Percentiles rank a stretch among this genome's conserved stretches.
phyloP scores from a whole-genome alignment of 768 basidiomycete species.

The Cubamyces lactineus region DNA sequence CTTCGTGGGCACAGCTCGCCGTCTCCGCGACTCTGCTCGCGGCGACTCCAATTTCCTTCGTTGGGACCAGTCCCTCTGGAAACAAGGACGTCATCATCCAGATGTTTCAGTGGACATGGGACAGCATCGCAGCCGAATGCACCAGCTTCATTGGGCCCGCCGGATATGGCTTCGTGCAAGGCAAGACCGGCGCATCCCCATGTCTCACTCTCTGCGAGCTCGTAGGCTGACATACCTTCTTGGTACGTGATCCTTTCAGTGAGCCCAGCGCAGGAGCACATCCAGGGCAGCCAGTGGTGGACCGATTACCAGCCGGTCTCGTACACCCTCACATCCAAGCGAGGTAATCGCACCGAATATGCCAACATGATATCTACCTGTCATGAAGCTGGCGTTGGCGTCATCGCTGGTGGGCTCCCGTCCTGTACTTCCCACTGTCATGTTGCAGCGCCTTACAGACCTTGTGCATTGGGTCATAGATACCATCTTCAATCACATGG shows the following conservation, averaged over 20 bases:
- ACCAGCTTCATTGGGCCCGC: conserved; percentile 66
- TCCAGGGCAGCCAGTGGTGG: conserved; percentile 68
- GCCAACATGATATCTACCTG: conserved; percentile 44
- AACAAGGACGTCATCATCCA: conserved; percentile 57
- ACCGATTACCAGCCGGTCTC: conserved; percentile 75
- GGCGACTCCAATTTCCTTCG: background rate
- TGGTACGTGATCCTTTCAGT: conserved; percentile 27
- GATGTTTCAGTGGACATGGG: conserved; percentile 69
- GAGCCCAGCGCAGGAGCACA: conserved; percentile 61
- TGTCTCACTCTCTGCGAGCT: background rate
- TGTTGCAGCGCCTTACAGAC: conserved; percentile 29
- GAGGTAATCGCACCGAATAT: conserved; percentile 59
- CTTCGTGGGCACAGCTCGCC: background rate
- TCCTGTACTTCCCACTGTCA: background rate
- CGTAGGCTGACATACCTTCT: background rate
- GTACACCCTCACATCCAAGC: conserved; percentile 66
- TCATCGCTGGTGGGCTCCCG: conserved; percentile 40
- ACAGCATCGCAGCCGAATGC: conserved; percentile 63
- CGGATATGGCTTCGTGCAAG: conserved; percentile 74
- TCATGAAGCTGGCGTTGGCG: conserved; percentile 42
- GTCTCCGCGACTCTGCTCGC: background rate
- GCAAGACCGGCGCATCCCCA: conserved; percentile 29
- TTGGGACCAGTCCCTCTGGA: conserved; percentile 4
- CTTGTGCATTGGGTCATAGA: conserved; percentile 31
- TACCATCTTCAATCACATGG: conserved; percentile 73